A percentile compares a stretch with the other conserved stretches of the same genome.
Conservation (phyloP, 2,329 filamentous ascomycete species). For the Lomentospora prolificans region DNA sequence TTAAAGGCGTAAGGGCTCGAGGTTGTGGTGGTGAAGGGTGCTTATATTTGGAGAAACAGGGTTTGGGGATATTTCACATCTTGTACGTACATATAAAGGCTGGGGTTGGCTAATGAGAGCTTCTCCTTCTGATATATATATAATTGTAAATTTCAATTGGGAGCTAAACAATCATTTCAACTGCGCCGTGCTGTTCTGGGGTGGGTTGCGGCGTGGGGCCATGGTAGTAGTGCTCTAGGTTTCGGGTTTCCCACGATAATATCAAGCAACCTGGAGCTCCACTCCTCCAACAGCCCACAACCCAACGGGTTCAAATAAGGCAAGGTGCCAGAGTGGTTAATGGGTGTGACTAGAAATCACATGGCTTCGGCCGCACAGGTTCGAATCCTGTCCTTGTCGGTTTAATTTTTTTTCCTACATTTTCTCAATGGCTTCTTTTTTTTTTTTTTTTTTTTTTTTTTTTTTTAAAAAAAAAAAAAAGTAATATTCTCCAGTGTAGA, state of each 20-base stretch:
- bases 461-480: not conserved
- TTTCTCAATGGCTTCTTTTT: not conserved
- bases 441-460: not conserved
- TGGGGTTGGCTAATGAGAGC: not conserved
- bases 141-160: not conserved
- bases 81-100: not conserved
- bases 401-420: not conserved
- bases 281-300: not conserved
- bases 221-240: too few species aligned
- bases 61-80: too few species aligned
- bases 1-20: not conserved
- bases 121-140: slow-evolving; percentile 2
- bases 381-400: not conserved
- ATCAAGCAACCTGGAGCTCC: not conserved
- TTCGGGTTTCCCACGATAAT: not conserved
- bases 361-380: not conserved
- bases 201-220: too few species aligned
- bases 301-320: not conserved
- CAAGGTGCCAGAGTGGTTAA: not conserved
- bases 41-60: too few species aligned
- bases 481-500: not conserved
- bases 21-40: too few species aligned
- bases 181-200: too few species aligned
- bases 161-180: too few species aligned
- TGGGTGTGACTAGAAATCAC: not conserved